Evolutionary conservation across 2,329 filamentous ascomycete species (phyloP), one percentile per base, ranked within the genome.

Genomic region (Exophiala mesophila): DNA sequence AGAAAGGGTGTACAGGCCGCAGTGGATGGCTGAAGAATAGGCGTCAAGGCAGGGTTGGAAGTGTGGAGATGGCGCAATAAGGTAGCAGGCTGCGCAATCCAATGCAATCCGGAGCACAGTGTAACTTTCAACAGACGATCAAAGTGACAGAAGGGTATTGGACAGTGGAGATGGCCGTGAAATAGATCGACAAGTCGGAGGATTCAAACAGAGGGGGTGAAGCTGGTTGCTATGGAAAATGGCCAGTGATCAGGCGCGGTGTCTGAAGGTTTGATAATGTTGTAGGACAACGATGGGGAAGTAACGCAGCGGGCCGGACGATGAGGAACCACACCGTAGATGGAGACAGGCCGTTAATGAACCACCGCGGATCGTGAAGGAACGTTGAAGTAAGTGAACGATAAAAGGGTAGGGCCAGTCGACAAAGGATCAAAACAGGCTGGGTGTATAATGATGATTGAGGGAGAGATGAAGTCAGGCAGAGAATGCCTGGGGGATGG

Each of bases 31-130:
- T 41, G 38, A 40, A 32, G 28, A 41, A 36, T 31, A 49, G 40
- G 34, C 36, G 45, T 40, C 50, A 55, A 47, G 49, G 21, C 39
- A 44, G 26, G 3, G 33, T n/a, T n/a, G n/a, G 21, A 13, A 35
- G 40, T 47, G 45, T 49, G 49, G 45, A 49, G 49, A 52, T 52
- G 49, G 49, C 43, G 49, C 45, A 46, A 51, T 48, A 39, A 21
- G 41, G 28, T 36, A 34, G 44, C 21, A 45, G 48, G 44, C 48
- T 40, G 48, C 44, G 44, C 29, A 31, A 45, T 26, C 6, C 6
- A 12, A 44, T 41, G 44, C 29, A 31, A 45, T 26, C 6, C 6
- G 23, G 23, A 26, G 12, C 23, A 12, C 23, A 12, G 23, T 26
- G 23, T 26, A 12, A 7, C 23, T 26, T 26, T 36, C 39, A 33